phyloP scores from a whole-genome alignment of 306 rosid species.

The Prunus mume region DNA sequence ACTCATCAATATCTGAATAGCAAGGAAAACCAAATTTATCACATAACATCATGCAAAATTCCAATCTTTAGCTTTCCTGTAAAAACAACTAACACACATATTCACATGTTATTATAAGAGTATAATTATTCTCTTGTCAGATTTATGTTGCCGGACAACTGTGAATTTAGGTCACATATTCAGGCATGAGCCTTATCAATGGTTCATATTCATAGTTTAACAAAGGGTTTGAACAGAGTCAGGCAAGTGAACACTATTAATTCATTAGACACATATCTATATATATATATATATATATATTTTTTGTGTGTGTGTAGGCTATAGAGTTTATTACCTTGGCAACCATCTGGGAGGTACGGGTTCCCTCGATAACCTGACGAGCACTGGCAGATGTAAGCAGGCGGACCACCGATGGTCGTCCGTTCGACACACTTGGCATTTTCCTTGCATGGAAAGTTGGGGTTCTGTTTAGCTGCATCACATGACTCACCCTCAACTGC shows the following conservation, averaged over 20 bases:
- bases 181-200: no score
- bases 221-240: no score
- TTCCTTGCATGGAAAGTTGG: neutral
- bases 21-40: neutral
- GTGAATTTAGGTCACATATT: no score
- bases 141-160: no score
- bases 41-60: neutral
- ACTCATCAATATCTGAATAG: neutral
- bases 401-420: neutral
- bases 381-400: neutral
- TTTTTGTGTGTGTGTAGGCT: no score
- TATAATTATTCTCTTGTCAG: no score
- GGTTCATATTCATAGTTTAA: no score
- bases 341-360: neutral
- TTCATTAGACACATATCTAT: neutral
- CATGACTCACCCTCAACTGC: neutral
- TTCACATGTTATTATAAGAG: no score
- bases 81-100: neutral
- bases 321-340: neutral
- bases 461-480: neutral
- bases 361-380: neutral
- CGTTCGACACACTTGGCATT: neutral
- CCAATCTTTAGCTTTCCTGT: neutral
- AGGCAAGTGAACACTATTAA: neutral
- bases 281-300: no score